Evolutionary conservation across 148 eudicot species (phyloP), one percentile per base, ranked within the genome.

Genomic region (Drosera capensis): DNA sequence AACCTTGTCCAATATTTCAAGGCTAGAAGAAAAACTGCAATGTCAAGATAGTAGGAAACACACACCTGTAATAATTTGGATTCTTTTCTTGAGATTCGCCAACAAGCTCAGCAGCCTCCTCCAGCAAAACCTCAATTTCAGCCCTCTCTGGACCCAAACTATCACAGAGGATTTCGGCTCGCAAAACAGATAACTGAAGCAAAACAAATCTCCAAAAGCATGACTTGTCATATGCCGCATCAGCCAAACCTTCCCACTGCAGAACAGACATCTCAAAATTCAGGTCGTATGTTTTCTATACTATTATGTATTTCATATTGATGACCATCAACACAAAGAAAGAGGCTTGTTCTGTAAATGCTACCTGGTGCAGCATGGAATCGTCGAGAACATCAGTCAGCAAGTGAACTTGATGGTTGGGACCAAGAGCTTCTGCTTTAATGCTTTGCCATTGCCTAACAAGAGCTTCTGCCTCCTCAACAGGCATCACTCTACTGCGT

Each of bases 51-150:
- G n/a, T n/a, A n/a, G n/a, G n/a, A n/a, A n/a, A n/a, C n/a, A 11
- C 49, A 48, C 49, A 88, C 99, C 99, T 84, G 75, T 81, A 80
- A 61, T 90, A 90, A 61, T 77, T 84, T 23, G 99, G 93, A 54
- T 90, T 80, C 64, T 84, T 84, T 48, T 47, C 74, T 65, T 67
- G 78, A 64, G 82, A 69, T 45, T 69, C 87, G 57, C 73, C 93
- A 43, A 90, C 94, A 41, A 90, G 88, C 68, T 90, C 99, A 51
- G 99, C 99, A 52, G 99, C 99, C 64, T 90, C 99, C 70, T 90
- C 93, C 54, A 90, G 45, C 30, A 77, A 65, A 43, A 75, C 82
- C 46, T 84, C 95, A 56, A 90, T 71, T 62, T 90, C 85, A 23
- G 95, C 99, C 54, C 66, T 70, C 45, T 80, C 95, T 5, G 65